phyloP scores from a whole-genome alignment of 2,329 filamentous ascomycete species.

The Phaeosphaeriaceae sp. region DNA sequence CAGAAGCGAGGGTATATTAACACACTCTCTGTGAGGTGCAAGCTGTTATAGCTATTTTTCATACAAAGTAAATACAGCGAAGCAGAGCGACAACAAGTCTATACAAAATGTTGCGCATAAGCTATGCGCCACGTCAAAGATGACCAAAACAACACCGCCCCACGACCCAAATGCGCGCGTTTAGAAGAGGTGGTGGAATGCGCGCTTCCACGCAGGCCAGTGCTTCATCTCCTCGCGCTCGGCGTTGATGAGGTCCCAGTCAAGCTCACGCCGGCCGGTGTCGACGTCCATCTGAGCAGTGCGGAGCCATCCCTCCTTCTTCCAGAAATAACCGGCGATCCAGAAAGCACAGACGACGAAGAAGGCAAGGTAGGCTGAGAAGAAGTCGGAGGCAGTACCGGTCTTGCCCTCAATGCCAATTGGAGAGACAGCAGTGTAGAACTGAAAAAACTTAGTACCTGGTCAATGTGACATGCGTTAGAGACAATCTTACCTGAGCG shows the following conservation, averaged over 20 bases:
- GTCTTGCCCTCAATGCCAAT: constrained; percentile 23
- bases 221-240: constrained; percentile 59
- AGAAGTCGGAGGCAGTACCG: constrained; percentile 54
- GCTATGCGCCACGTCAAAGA: not conserved
- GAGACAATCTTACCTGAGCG: constrained; percentile 43
- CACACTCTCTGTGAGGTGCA: not conserved
- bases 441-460: constrained; percentile 32
- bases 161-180: not conserved
- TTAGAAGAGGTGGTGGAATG: constrained; percentile 37
- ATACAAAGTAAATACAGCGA: not conserved
- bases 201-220: constrained; percentile 60
- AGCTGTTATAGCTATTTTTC: not conserved
- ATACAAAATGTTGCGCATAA: not conserved
- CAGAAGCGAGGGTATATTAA: not conserved
- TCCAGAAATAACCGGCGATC: constrained; percentile 68
- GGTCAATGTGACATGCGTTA: not conserved
- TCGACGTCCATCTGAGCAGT: constrained; percentile 72
- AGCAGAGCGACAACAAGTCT: not conserved
- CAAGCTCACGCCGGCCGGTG: constrained; percentile 68
- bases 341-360: constrained; percentile 55
- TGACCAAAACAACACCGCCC: not conserved
- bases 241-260: constrained; percentile 70
- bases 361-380: constrained; percentile 57
- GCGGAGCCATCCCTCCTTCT: constrained; percentile 67
- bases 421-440: constrained; percentile 51